phyloP scores from a whole-genome alignment of 148 eudicot genomes.

The Spergularia bocconei region DNA sequence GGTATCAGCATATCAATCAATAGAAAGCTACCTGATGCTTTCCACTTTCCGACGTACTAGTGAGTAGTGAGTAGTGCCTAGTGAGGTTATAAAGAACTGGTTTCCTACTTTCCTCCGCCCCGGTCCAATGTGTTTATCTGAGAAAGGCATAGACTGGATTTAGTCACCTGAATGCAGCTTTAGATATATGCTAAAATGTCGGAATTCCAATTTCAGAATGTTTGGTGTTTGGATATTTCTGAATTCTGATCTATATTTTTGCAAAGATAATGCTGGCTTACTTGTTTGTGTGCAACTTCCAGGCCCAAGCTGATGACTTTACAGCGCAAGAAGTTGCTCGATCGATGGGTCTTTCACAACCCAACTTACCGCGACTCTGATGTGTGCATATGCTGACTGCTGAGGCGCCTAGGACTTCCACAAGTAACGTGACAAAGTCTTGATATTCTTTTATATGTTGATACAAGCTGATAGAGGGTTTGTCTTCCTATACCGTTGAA shows the following conservation, averaged over 20 bases:
- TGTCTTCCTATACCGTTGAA: background rate
- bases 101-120: background rate
- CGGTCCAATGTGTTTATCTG: background rate
- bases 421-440: background rate
- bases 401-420: background rate
- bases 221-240: background rate
- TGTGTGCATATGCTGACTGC: background rate
- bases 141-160: background rate
- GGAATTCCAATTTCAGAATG: background rate
- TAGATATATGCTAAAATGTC: background rate
- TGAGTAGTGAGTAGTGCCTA: background rate
- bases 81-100: too few species aligned
- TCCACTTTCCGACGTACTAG: background rate
- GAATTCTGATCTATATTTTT: background rate
- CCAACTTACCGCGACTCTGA: slow-evolving; percentile 37
- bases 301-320: slow-evolving; percentile 46
- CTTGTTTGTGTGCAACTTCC: background rate
- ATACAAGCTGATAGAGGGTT: background rate
- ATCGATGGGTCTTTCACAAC: slow-evolving; percentile 51
- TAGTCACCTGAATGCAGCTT: background rate
- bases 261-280: background rate
- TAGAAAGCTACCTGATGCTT: too few species aligned
- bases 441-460: slow-evolving; percentile 13
- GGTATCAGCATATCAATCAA: too few species aligned
- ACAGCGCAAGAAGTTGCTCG: slow-evolving; percentile 43